phyloP scores from a whole-genome alignment of 202 grass and related monocot species.

The Schoenoplectus triqueter region DNA sequence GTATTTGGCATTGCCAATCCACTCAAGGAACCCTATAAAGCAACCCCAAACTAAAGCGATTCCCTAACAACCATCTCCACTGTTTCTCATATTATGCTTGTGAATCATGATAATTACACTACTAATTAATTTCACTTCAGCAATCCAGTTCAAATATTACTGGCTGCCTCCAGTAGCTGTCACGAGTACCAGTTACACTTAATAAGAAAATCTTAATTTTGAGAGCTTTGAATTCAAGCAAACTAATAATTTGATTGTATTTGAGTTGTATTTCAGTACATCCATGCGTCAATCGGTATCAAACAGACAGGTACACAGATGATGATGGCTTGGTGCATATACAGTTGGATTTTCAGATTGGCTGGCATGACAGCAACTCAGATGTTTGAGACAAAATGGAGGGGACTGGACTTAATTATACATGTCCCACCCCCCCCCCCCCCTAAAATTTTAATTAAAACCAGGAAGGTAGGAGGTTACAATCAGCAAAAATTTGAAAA shows the following conservation, averaged over 20 bases:
- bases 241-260: not conserved
- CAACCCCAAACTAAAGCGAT: constrained; percentile 28
- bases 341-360: constrained; percentile 30
- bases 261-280: constrained; percentile 18
- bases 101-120: constrained; percentile 25
- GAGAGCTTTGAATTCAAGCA: not conserved
- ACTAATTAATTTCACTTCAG: constrained; percentile 11
- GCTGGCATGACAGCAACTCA: constrained; percentile 37
- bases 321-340: constrained; percentile 28
- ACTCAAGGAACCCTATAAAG: constrained; percentile 27
- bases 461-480: constrained; percentile 33
- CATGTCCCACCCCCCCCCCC: not conserved
- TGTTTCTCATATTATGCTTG: constrained; percentile 39
- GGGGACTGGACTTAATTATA: not conserved
- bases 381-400: constrained; percentile 37
- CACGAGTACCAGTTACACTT: not conserved
- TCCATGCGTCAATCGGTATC: constrained; percentile 13
- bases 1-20: not conserved
- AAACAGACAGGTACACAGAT: constrained; percentile 14
- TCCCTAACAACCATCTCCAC: constrained; percentile 39
- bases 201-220: not conserved
- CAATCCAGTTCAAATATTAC: not conserved
- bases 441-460: constrained; percentile 17
- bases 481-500: constrained; percentile 32
- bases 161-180: not conserved